phyloP scores from a whole-genome alignment of 768 basidiomycete species.

The Amanita jacksonii region DNA sequence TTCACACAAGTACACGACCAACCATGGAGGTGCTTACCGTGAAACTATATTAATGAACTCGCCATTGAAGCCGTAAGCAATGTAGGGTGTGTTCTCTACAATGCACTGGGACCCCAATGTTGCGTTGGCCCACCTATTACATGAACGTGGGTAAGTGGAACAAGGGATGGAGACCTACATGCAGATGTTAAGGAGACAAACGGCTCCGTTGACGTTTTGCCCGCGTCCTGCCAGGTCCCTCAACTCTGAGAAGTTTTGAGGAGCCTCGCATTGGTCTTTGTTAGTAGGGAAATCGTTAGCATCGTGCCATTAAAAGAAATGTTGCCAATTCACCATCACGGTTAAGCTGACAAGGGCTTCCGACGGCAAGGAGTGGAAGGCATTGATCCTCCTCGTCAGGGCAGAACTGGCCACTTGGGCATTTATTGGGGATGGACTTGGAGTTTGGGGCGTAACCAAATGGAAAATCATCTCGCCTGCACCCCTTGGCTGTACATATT shows the following conservation, averaged over 20 bases:
- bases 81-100: slow-evolving; percentile 75
- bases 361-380: slow-evolving; percentile 47
- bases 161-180: slow-evolving; percentile 40
- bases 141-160: not conserved
- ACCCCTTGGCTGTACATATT: slow-evolving; percentile 55
- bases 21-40: slow-evolving; percentile 36
- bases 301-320: not conserved
- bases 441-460: slow-evolving; percentile 48
- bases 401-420: slow-evolving; percentile 59
- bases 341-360: slow-evolving; percentile 72
- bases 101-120: slow-evolving; percentile 54
- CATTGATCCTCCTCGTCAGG: slow-evolving; percentile 77
- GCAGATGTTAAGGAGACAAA: slow-evolving; percentile 80
- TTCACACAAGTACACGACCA: not conserved
- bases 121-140: slow-evolving; percentile 65
- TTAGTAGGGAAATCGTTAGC: slow-evolving; percentile 3
- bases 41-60: slow-evolving; percentile 78
- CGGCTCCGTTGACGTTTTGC: slow-evolving; percentile 70
- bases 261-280: slow-evolving; percentile 68
- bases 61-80: slow-evolving; percentile 47
- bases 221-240: slow-evolving; percentile 57
- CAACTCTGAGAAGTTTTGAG: slow-evolving; percentile 55
- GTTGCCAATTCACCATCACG: slow-evolving; percentile 57
- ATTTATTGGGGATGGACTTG: slow-evolving; percentile 46
- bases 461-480: slow-evolving; percentile 69